These are phyloP conservation scores for Clathrospora elynae DNA, from an alignment of 2,329 filamentous ascomycete genomes.

Conservation along the genomic window DNA sequence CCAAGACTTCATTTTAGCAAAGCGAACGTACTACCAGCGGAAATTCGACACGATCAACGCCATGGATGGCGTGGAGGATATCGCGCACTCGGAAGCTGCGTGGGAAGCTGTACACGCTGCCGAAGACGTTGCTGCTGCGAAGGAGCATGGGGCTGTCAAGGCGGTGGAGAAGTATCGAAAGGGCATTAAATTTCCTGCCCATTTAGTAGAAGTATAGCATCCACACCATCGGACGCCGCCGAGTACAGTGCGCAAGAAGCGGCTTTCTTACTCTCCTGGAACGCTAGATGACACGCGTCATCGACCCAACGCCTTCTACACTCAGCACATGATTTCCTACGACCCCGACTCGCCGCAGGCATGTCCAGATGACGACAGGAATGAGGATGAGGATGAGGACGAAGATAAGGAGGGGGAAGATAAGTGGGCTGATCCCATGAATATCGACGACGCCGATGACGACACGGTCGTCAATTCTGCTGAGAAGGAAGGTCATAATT, in stretches of 20 bases:
- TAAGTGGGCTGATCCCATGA: not conserved
- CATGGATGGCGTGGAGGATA: not conserved
- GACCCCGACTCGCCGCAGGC: slow-evolving; percentile 16
- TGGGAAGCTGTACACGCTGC: slow-evolving; percentile 8
- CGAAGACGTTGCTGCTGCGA: slow-evolving; percentile 2
- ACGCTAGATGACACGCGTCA: slow-evolving; percentile 16
- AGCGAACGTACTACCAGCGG: slow-evolving; percentile 8
- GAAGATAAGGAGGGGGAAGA: not conserved
- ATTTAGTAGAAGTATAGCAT: not conserved
- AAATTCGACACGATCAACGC: slow-evolving; percentile 14
- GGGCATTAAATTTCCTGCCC: slow-evolving; percentile 3
- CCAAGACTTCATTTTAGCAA: not conserved
- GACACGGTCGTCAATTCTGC: not conserved
- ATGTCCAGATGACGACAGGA: slow-evolving; percentile 13
- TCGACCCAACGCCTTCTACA: slow-evolving; percentile 1
- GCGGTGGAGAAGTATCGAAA: slow-evolving; percentile 2
- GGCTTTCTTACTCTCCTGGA: slow-evolving; percentile 5
- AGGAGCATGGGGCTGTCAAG: slow-evolving; percentile 2
- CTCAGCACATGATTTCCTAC: slow-evolving; percentile 3
- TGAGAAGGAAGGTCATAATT: not conserved
- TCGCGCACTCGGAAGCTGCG: slow-evolving; percentile 2
- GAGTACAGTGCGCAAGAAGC: not conserved
- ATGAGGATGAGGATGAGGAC: not conserved
- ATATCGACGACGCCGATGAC: not conserved
- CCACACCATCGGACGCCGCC: not conserved